Evolutionary conservation across 2,329 filamentous ascomycete species (phyloP).

Genomic region (Sordariomycetes sp.): DNA sequence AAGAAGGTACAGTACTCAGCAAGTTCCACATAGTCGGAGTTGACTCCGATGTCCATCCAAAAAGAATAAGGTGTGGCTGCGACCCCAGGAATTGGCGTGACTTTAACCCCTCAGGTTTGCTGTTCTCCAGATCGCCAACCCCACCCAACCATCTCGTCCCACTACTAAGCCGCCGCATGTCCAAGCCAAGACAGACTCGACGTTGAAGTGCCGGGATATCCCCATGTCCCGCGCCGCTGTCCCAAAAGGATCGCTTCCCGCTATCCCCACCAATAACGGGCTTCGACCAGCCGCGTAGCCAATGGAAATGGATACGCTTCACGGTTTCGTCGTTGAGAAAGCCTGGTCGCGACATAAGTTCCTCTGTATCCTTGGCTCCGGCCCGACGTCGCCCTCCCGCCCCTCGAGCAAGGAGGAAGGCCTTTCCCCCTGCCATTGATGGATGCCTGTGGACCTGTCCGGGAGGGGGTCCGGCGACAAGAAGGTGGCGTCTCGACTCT

Average conservation of each 20-base stretch:
- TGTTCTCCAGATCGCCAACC: too few species aligned
- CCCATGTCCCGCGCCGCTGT: neutral
- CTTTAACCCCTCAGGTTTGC: neutral
- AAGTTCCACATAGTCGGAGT: too few species aligned
- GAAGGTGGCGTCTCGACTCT: neutral
- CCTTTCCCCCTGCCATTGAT: too few species aligned
- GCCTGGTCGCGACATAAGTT: neutral
- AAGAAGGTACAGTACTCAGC: too few species aligned
- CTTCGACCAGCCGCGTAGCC: neutral
- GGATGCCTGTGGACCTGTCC: neutral
- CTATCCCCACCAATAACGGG: neutral
- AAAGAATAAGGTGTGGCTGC: too few species aligned
- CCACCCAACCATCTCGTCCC: neutral
- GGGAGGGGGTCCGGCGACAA: neutral
- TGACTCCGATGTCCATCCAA: too few species aligned
- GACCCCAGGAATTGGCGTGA: neutral
- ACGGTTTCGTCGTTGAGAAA: neutral
- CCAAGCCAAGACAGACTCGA: neutral
- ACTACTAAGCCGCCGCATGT: neutral
- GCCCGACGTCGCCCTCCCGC: neutral
- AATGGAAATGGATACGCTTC: too few species aligned
- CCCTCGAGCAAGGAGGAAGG: neutral
- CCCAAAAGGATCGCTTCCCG: neutral
- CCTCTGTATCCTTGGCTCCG: neutral
- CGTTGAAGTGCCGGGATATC: neutral